phyloP scores from a whole-genome alignment of 352 stramenopile species.

The Globisporangium ultimum region DNA sequence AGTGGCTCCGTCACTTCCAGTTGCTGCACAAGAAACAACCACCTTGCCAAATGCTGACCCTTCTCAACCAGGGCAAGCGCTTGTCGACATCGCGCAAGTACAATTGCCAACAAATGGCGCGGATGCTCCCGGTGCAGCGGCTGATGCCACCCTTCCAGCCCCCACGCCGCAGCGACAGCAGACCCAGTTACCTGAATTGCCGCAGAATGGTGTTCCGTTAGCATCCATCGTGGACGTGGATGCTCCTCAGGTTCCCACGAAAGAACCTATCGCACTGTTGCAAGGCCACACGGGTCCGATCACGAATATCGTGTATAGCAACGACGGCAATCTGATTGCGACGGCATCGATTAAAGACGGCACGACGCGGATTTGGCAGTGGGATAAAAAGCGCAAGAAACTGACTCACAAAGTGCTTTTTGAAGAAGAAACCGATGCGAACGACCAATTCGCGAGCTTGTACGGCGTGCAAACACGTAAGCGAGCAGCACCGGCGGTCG shows the following conservation, averaged over 20 bases:
- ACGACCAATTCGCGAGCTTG: slow-evolving; percentile 37
- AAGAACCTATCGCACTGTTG: slow-evolving; percentile 61
- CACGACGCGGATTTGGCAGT: slow-evolving; percentile 63
- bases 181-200: slow-evolving; percentile 49
- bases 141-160: not conserved
- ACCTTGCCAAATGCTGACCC: no score
- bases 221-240: slow-evolving; percentile 45
- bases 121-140: not conserved
- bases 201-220: slow-evolving; percentile 31
- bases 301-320: slow-evolving; percentile 93
- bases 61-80: no score
- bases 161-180: slow-evolving; percentile 16
- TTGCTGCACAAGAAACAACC: no score
- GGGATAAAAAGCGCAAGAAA: slow-evolving; percentile 58
- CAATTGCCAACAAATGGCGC: no score
- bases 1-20: not conserved
- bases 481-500: slow-evolving; percentile 42
- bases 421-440: slow-evolving; percentile 37
- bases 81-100: no score
- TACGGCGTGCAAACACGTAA: slow-evolving; percentile 44
- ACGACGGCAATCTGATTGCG: slow-evolving; percentile 87
- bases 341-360: slow-evolving; percentile 95
- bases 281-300: slow-evolving; percentile 91
- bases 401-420: slow-evolving; percentile 48
- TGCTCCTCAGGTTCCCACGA: slow-evolving; percentile 33